Evolutionary conservation across 345 rosid genomes (phyloP).

Genomic region (Mallotus nudiflorus): DNA sequence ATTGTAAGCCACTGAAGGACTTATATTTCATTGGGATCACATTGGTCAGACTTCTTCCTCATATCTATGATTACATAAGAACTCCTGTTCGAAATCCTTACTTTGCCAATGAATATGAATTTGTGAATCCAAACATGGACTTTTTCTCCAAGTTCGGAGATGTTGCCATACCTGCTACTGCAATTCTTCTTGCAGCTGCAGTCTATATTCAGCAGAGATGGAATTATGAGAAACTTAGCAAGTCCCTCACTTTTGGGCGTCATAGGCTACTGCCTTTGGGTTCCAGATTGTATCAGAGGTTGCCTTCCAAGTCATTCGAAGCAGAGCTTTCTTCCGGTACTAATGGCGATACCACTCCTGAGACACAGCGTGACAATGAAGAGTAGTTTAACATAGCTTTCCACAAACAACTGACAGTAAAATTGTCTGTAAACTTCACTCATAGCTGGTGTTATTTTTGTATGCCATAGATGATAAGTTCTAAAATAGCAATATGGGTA

Average conservation of each 20-base stretch:
- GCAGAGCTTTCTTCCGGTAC: slow-evolving; percentile 60
- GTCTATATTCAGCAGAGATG: slow-evolving; percentile 80
- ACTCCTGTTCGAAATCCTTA: slow-evolving; percentile 66
- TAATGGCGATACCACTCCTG: slow-evolving; percentile 32
- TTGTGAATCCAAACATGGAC: slow-evolving; percentile 65
- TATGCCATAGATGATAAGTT: not conserved
- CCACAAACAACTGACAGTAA: slow-evolving; percentile 16
- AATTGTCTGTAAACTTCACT: slow-evolving; percentile 8
- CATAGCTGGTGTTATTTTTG: not conserved
- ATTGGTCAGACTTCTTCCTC: slow-evolving; percentile 71
- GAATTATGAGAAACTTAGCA: slow-evolving; percentile 68
- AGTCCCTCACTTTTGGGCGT: slow-evolving; percentile 45
- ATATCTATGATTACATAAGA: slow-evolving; percentile 59
- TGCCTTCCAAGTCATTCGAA: slow-evolving; percentile 58
- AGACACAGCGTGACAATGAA: slow-evolving; percentile 35
- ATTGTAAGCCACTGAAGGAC: slow-evolving; percentile 58
- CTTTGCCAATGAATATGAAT: slow-evolving; percentile 61
- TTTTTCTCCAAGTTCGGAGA: slow-evolving; percentile 81
- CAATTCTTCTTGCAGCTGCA: slow-evolving; percentile 51
- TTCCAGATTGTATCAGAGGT: slow-evolving; percentile 61
- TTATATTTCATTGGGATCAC: slow-evolving; percentile 71
- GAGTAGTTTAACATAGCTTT: slow-evolving; percentile 33
- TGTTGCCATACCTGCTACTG: slow-evolving; percentile 61
- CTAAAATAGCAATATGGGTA: not conserved
- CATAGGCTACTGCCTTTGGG: slow-evolving; percentile 57